Evolutionary conservation across 2,329 filamentous ascomycete species (phyloP).

Genomic region (Chaetothyriales sp.): DNA sequence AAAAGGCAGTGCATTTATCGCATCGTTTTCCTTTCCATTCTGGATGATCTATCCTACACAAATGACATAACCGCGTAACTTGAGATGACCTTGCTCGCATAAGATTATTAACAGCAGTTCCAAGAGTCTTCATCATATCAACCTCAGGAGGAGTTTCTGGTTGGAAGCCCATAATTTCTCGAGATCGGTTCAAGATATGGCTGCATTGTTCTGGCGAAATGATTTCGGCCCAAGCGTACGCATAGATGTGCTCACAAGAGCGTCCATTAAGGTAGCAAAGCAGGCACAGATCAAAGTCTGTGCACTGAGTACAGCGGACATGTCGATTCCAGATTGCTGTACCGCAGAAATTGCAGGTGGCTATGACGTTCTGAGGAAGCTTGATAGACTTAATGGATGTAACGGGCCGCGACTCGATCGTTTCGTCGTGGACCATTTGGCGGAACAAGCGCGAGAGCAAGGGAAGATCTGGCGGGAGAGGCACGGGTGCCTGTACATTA

Average conservation of each 20-base stretch:
- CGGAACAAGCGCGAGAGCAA: conserved; percentile 22
- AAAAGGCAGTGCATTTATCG: conserved; percentile 24
- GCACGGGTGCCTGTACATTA: conserved; percentile 1
- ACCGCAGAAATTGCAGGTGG: conserved; percentile 26
- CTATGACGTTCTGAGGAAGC: conserved; percentile 22
- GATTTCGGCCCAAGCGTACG: conserved; percentile 25
- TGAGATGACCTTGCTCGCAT: conserved; percentile 19
- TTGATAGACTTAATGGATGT: conserved; percentile 20
- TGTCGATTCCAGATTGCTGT: conserved; percentile 28
- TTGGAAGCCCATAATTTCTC: conserved; percentile 18
- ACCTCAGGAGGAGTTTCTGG: conserved; percentile 16
- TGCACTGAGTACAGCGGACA: conserved; percentile 25
- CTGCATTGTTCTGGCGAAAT: conserved; percentile 21
- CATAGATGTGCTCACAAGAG: conserved; percentile 24
- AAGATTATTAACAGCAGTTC: conserved; percentile 22
- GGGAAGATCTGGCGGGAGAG: conserved; percentile 19
- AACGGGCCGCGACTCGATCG: conserved; percentile 15
- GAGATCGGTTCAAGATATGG: conserved; percentile 18
- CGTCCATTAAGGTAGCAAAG: conserved; percentile 25
- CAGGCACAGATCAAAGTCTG: conserved; percentile 26
- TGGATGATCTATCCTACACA: conserved; percentile 25
- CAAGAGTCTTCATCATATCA: conserved; percentile 18
- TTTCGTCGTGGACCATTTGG: conserved; percentile 23
- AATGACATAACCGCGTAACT: conserved; percentile 21
- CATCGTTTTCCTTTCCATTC: conserved; percentile 25